Conservation (phyloP, 2,329 filamentous ascomycete species). For the Trichoderma sp. region DNA sequence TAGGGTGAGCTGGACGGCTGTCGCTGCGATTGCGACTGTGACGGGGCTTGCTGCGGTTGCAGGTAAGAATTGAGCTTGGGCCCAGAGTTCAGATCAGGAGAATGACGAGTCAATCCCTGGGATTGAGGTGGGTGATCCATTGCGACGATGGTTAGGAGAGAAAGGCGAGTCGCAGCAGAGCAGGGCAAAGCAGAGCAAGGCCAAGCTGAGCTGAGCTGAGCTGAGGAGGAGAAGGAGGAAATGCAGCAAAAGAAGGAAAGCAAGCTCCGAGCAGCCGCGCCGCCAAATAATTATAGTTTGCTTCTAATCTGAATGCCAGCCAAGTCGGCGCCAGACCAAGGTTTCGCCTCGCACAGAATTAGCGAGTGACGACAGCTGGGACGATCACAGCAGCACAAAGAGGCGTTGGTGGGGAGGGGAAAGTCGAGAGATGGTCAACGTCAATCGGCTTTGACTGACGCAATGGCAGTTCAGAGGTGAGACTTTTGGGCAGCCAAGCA, state of each 20-base stretch:
- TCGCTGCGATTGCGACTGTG: constrained; percentile 13
- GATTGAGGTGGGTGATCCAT: constrained; percentile 33
- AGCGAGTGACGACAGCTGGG: constrained; percentile 15
- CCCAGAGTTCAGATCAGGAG: constrained; percentile 27
- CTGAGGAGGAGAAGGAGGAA: not conserved
- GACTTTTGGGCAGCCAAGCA: not conserved
- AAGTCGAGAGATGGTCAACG: not conserved
- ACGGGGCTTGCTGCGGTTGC: not conserved
- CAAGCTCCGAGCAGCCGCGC: not conserved
- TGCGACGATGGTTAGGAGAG: constrained; percentile 27
- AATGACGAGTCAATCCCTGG: constrained; percentile 27
- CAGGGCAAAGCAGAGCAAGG: not conserved
- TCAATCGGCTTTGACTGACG: constrained; percentile 7
- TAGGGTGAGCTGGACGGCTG: constrained; percentile 1
- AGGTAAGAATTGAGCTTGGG: constrained; percentile 13
- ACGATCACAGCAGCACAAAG: constrained; percentile 3
- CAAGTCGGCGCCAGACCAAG: constrained; percentile 6
- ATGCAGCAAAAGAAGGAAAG: not conserved
- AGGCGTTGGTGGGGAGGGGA: constrained; percentile 18
- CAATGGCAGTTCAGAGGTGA: not conserved
- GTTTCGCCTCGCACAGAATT: constrained; percentile 12
- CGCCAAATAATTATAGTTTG: constrained; percentile 17
- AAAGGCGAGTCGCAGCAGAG: not conserved
- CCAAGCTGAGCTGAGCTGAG: not conserved
- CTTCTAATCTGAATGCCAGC: not conserved